Conservation (phyloP, 75 land plant species). For the Chamaecyparis obtusa region DNA sequence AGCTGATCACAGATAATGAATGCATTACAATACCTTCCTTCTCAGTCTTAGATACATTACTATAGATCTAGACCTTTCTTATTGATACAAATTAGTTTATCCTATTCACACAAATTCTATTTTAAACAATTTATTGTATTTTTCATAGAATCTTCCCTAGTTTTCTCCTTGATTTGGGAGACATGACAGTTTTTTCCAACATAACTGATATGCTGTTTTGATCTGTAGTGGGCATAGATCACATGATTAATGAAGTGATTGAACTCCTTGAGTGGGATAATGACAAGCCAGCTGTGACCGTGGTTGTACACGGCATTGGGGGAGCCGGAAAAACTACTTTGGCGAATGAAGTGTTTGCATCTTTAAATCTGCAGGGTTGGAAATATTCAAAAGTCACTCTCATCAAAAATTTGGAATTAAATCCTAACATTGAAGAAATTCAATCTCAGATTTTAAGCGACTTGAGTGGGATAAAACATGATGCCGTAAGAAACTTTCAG, state of each 20-base stretch:
- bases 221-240: neutral
- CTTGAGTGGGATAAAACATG: neutral
- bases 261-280: neutral
- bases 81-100: no score
- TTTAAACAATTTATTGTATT: no score
- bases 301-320: neutral
- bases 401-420: neutral
- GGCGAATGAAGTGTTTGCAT: neutral
- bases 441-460: neutral
- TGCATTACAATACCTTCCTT: no score
- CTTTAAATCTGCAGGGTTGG: neutral
- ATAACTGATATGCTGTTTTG: neutral
- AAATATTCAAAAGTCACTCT: neutral
- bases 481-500: neutral
- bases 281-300: neutral
- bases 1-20: no score
- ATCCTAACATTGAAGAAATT: neutral
- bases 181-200: no score
- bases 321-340: slow-evolving; percentile 1
- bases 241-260: neutral
- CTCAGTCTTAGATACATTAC: no score
- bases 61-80: no score
- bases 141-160: no score
- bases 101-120: no score
- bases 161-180: no score